Evolutionary conservation across 2,329 filamentous ascomycete species (phyloP), one percentile per base, ranked within the genome.

Genomic region (Helotiales sp.): DNA sequence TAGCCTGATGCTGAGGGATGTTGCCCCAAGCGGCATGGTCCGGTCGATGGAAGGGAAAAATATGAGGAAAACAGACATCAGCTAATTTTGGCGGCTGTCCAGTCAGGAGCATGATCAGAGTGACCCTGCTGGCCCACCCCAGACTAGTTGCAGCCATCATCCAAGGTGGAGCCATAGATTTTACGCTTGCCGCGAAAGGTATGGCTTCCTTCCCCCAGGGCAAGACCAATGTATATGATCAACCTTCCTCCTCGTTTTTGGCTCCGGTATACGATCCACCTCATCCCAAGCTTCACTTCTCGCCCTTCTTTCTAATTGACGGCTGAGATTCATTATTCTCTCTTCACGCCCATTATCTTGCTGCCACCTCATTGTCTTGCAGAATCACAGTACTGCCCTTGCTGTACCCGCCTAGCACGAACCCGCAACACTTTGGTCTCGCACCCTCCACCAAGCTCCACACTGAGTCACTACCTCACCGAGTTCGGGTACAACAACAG

Each of bases 381-480:
- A 57, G 51, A 60, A 58, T 65, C 42, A 54, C 48, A 30, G 36
- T 30, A 25, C 17, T 57, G 48, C 52, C 50, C 34, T 61, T 48
- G 38, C 42, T 48, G 29, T 53, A 60, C 49, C 61, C 52, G 56
- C 58, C 61, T 63, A 57, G 56, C 60, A 62, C 59, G 60, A 63
- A 59, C 52, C 34, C 33, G 31, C 30, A 34, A 38, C 15, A 53
- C 44, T 47, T 52, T 51, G 51, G 57, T 42, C 58, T 54, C 58
- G 42, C 61, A 59, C 53, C 54, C 58, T 59, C 47, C 57, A 57
- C 52, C 48, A 60, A 64, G 65, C 64, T 67, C 67, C 66, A 66
- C 66, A 59, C 58, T 66, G 64, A 69, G 68, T 69, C 67, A 69
- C 66, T 56, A 60, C 57, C 46, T 65, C 65, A 65, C 61, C 60